Evolutionary conservation across 345 rosid species (phyloP), one percentile per base, ranked within the genome.

Genomic region (Arabis hirsuta): DNA sequence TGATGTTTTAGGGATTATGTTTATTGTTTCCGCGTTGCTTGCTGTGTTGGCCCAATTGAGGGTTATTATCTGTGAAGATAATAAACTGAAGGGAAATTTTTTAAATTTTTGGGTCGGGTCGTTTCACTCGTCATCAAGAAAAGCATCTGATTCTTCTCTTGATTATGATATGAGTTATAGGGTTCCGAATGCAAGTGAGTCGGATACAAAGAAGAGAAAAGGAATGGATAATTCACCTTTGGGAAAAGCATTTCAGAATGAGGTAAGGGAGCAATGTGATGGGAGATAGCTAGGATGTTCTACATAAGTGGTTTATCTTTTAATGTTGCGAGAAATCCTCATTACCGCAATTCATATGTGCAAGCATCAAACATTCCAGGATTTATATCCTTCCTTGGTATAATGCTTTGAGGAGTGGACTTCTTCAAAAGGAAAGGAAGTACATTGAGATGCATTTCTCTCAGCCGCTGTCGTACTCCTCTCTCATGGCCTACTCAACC

Each of bases 341-440:
- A 67, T 1, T 67, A 43, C 9, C 29, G 2, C 2, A 55, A 29
- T 1, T 65, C 50, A 51, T 65, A 22, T 38, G 7, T 13, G 34
- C 7, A 24, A 4, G 48, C 48, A 51, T 65, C 48, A 65, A 0
- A 16, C 0, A 42, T 54, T 54, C 43, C 4, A 7, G 13, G 62
- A 42, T n/a, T n/a, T 67, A 51, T 50, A 9, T 48, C 20, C 46
- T 39, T 0, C 66, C 36, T 12, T 10, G 69, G 0, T 38, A 51
- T 67, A 67, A 55, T 43, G 1, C 19, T 10, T 14, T 67, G 43
- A 55, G 54, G 2, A 55, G 20, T 12, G 0, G 3, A 27, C 44
- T 67, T 16, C 43, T 67, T 8, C 13, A 51, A 65, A 65, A 50
- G 6, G 38, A 65, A 65, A 51, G 58, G 24, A 65, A 38, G 10